phyloP scores from a whole-genome alignment of 495 filamentous ascomycete species.

The Aeminium ludgeri region DNA sequence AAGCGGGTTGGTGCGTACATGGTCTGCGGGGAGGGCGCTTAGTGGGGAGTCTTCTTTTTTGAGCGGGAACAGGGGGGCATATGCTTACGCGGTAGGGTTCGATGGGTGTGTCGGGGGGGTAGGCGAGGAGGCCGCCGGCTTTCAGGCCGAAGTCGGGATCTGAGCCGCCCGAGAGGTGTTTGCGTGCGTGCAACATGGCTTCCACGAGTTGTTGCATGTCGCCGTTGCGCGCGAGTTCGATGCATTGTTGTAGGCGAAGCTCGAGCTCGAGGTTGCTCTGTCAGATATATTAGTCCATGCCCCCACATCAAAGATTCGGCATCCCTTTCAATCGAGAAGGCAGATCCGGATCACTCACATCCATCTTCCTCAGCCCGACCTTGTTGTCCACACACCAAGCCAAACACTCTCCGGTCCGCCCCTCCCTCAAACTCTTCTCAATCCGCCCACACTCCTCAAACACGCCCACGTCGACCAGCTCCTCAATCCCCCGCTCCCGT shows the following conservation, averaged over 20 bases:
- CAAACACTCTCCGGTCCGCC: conserved; percentile 62
- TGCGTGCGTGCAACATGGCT: conserved; percentile 65
- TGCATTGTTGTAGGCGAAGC: conserved; percentile 87
- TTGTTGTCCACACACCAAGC: conserved; percentile 89
- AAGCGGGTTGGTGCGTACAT: conserved; percentile 61
- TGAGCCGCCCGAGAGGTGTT: conserved; percentile 50
- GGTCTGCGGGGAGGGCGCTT: conserved; percentile 30
- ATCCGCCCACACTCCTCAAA: conserved; percentile 72
- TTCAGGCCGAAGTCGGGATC: conserved; percentile 46
- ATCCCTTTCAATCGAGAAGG: no score
- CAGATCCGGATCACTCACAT: conserved; percentile 44
- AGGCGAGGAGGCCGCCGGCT: conserved; percentile 68
- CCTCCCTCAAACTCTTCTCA: conserved; percentile 46
- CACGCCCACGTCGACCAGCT: conserved; percentile 75
- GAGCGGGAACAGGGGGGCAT: no score
- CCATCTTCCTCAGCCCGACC: conserved; percentile 65
- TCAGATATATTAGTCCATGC: background rate
- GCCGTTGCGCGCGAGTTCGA: conserved; percentile 63
- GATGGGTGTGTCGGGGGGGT: conserved; percentile 40
- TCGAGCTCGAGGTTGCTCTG: conserved; percentile 85
- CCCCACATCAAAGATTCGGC: background rate
- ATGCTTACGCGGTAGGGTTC: conserved; percentile 50
- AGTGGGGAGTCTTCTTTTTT: background rate
- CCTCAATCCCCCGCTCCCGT: conserved; percentile 49
- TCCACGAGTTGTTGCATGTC: conserved; percentile 46